Evolutionary conservation across 371 early-diverging fungal genomes (phyloP).

Genomic region (Lichtheimia corymbifera): DNA sequence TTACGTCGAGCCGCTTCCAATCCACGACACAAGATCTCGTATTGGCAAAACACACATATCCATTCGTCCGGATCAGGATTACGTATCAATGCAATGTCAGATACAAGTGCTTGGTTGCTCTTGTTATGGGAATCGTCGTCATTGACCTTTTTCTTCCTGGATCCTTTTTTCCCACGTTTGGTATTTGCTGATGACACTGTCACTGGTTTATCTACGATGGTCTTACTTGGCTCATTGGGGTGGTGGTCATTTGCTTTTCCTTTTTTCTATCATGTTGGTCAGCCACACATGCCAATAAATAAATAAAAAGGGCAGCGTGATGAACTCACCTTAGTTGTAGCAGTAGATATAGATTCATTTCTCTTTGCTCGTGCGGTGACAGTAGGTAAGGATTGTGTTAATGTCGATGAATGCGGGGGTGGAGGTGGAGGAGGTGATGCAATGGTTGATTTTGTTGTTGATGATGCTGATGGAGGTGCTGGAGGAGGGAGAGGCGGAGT

Average conservation of each 20-base stretch:
- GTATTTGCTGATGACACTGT: not conserved
- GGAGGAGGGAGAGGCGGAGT: not conserved
- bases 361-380: not conserved
- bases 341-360: not conserved
- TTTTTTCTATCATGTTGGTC: not conserved
- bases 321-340: not conserved
- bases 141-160: constrained; percentile 3
- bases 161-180: constrained; percentile 5
- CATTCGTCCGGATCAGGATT: constrained; percentile 41
- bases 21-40: constrained; percentile 37
- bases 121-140: not conserved
- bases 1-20: constrained; percentile 30
- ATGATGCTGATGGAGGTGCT: not conserved
- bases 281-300: too few relatives aligned
- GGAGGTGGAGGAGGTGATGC: not conserved
- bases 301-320: too few relatives aligned
- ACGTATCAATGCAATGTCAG: constrained; percentile 19
- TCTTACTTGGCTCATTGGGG: not conserved
- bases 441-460: not conserved
- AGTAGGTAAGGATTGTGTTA: too few relatives aligned
- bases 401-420: too few relatives aligned
- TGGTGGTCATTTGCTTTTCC: not conserved
- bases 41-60: constrained; percentile 50
- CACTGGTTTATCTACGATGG: not conserved
- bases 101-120: constrained; percentile 1